Evolutionary conservation across 2,329 filamentous ascomycete species (phyloP).

Genomic region (Colletotrichum sp.): DNA sequence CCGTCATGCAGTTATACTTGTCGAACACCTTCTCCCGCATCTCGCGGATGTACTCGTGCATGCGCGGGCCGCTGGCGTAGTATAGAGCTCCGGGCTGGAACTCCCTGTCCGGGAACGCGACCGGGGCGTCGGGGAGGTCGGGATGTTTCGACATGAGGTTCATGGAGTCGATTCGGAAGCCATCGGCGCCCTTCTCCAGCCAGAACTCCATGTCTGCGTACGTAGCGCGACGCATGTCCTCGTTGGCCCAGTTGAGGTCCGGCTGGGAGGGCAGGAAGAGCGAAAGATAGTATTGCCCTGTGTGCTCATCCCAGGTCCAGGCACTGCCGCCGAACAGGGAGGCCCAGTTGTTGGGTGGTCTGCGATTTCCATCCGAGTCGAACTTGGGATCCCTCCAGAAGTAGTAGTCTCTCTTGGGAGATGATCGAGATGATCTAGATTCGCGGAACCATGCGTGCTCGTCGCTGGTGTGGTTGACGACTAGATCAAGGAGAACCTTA

Average conservation of each 20-base stretch:
- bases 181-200: slow-evolving; percentile 65
- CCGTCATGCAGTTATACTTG: slow-evolving; percentile 60
- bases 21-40: slow-evolving; percentile 51
- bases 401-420: slow-evolving; percentile 60
- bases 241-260: slow-evolving; percentile 72
- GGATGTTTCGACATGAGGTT: slow-evolving; percentile 60
- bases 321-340: slow-evolving; percentile 41
- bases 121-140: slow-evolving; percentile 49
- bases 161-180: slow-evolving; percentile 63
- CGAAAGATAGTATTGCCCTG: slow-evolving; percentile 54
- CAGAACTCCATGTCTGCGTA: slow-evolving; percentile 69
- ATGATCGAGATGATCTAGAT: slow-evolving; percentile 52
- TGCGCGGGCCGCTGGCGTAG: slow-evolving; percentile 59
- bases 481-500: slow-evolving; percentile 29
- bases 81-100: slow-evolving; percentile 42
- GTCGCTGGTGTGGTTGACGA: slow-evolving; percentile 34
- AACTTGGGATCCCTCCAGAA: slow-evolving; percentile 54
- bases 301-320: slow-evolving; percentile 40
- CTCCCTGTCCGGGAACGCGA: slow-evolving; percentile 35
- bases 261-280: slow-evolving; percentile 69
- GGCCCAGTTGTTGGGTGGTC: slow-evolving; percentile 50
- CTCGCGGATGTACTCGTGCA: slow-evolving; percentile 57
- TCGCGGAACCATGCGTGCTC: slow-evolving; percentile 63
- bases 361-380: slow-evolving; percentile 34
- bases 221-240: slow-evolving; percentile 60